Percentiles rank a stretch among this genome's conserved stretches.
Evolutionary conservation across 2,329 filamentous ascomycete species (phyloP).

Genomic region (Neofusicoccum ribis): DNA sequence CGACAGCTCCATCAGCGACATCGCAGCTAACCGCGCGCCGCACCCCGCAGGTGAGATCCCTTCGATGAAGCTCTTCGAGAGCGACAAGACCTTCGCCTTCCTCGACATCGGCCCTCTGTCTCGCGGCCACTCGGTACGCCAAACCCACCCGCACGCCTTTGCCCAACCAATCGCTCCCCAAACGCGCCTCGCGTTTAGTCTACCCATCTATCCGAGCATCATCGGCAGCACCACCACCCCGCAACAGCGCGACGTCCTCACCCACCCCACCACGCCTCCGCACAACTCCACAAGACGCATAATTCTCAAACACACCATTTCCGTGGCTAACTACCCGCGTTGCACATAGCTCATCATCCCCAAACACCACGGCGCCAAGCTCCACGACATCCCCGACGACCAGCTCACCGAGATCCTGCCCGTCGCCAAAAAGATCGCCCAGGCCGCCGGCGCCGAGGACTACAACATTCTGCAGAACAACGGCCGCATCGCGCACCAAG

Average conservation of each 20-base stretch:
- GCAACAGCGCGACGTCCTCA: no score
- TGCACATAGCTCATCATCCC: conserved; percentile 81
- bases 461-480: conserved; percentile 99
- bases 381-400: conserved; percentile 90
- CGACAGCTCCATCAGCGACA: neutral
- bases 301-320: neutral
- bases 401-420: conserved; percentile 79
- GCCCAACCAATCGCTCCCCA: neutral
- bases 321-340: neutral
- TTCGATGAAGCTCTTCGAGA: conserved; percentile 94
- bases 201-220: no score
- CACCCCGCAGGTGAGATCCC: conserved; percentile 78
- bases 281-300: conserved; percentile 15
- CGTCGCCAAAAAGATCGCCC: conserved; percentile 82
- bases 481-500: conserved; percentile 84
- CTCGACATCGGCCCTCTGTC: conserved; percentile 92
- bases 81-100: conserved; percentile 89
- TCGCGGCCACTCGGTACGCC: conserved; percentile 79
- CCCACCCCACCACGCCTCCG: neutral
- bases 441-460: conserved; percentile 71
- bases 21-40: conserved; percentile 12
- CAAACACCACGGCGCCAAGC: conserved; percentile 89
- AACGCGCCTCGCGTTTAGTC: neutral
- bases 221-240: no score
- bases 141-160: no score